A percentile compares a stretch with the other conserved stretches of the same genome.
These are phyloP conservation scores for Aristolochia fimbriata DNA, from an alignment of 164 flowering plant genomes.

Conservation along the genomic window DNA sequence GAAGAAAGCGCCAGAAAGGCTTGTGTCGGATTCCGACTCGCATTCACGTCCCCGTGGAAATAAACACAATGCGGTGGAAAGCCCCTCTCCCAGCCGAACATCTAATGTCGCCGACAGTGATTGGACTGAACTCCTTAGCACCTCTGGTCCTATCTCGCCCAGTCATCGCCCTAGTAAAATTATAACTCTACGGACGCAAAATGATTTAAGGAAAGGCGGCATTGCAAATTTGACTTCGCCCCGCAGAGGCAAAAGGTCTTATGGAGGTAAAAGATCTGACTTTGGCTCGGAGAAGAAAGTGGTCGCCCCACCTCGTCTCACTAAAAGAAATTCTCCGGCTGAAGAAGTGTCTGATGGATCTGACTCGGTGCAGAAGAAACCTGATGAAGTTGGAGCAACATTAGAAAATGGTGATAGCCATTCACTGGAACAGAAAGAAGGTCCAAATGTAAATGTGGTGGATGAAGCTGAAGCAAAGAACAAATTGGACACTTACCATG, in stretches of 20 bases:
- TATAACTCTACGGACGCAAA: conserved; percentile 20
- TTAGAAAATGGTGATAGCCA: conserved; percentile 10
- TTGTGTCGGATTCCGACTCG: conserved; percentile 7
- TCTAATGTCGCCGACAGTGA: conserved; percentile 44
- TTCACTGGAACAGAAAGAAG: conserved; percentile 3
- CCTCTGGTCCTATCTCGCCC: conserved; percentile 21
- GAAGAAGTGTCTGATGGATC: conserved; percentile 16
- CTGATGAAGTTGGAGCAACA: conserved; percentile 16
- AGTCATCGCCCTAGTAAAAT: conserved; percentile 29
- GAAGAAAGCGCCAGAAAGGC: conserved; percentile 35
- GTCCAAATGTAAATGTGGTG: conserved; percentile 2
- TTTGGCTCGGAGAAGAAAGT: conserved; percentile 11
- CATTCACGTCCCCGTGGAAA: background rate
- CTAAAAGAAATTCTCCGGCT: conserved; percentile 25
- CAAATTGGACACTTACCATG: background rate
- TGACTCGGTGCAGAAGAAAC: conserved; percentile 19
- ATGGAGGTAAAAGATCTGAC: conserved; percentile 1
- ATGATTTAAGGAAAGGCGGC: conserved; percentile 19
- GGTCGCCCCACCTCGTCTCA: conserved; percentile 9
- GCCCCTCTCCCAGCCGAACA: conserved; percentile 10
- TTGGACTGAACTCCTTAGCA: conserved; percentile 75
- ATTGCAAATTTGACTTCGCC: background rate
- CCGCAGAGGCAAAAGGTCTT: conserved; percentile 2
- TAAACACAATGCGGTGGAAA: background rate
- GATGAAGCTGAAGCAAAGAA: background rate